Conservation (phyloP, 1,284 basidiomycete genomes). For the Microstroma glucosiphilum region DNA sequence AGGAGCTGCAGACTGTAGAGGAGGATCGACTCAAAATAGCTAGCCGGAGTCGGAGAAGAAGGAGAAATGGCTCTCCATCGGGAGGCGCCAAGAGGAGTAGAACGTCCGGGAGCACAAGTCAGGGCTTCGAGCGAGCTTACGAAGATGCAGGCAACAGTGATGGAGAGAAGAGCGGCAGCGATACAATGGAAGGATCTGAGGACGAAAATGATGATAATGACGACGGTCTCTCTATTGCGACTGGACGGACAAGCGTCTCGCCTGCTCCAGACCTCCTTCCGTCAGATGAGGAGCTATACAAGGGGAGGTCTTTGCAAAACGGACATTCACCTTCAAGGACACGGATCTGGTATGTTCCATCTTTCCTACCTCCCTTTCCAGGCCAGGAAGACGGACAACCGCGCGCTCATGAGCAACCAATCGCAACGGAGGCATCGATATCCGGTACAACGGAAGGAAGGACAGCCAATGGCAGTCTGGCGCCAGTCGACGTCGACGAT, state of each 20-base stretch:
- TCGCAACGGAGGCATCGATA: not conserved
- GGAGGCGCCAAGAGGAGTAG: no score
- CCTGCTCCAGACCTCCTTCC: not conserved
- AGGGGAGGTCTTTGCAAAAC: not conserved
- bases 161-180: not conserved
- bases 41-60: no score
- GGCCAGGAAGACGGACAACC: not conserved
- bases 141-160: not conserved
- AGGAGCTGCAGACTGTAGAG: not conserved
- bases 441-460: not conserved
- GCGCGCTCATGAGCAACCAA: not conserved
- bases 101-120: not conserved
- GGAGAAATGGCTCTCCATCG: no score
- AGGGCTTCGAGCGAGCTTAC: not conserved
- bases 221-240: not conserved
- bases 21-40: not conserved
- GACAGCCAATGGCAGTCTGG: not conserved
- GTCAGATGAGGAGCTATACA: not conserved
- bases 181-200: not conserved
- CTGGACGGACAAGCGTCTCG: not conserved
- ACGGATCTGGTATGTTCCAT: not conserved
- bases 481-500: not conserved
- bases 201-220: not conserved
- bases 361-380: not conserved
- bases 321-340: not conserved